Evolutionary conservation across 306 rosid species (phyloP).

Genomic region (Cyclanthera cordifolia): DNA sequence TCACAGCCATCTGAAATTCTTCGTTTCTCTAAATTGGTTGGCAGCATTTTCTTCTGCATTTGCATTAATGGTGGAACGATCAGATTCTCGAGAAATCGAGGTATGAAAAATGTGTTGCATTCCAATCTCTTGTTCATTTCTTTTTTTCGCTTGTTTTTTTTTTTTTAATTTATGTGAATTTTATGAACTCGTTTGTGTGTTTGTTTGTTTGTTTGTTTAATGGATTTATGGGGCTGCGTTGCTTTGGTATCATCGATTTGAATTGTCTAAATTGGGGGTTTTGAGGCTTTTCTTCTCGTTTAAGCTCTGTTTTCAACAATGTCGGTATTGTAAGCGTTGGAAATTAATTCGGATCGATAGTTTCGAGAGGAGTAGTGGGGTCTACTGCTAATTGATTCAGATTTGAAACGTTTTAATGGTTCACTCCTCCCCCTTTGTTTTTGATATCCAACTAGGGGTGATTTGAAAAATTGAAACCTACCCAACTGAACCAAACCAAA

Average conservation of each 20-base stretch:
- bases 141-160: not conserved
- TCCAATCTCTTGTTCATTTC: not conserved
- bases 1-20: not conserved
- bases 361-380: not conserved
- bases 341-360: conserved; percentile 5
- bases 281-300: not conserved
- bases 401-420: not conserved
- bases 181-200: not conserved
- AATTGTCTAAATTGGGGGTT: not conserved
- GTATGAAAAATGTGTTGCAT: not conserved
- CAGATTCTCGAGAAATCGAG: not conserved
- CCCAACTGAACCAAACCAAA: too few species aligned
- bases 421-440: not conserved
- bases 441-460: too few species aligned
- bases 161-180: not conserved
- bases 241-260: not conserved
- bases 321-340: not conserved
- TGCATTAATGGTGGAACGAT: not conserved
- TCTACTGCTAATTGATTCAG: not conserved
- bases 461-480: too few species aligned
- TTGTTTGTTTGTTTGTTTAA: not conserved
- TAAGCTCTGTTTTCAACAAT: conserved; percentile 1
- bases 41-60: not conserved
- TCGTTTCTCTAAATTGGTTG: not conserved
- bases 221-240: not conserved